Percentiles rank a stretch among this genome's conserved stretches.
phyloP scores from a whole-genome alignment of 176 grass and related monocot species.

The Dendrocalamus sinicus region DNA sequence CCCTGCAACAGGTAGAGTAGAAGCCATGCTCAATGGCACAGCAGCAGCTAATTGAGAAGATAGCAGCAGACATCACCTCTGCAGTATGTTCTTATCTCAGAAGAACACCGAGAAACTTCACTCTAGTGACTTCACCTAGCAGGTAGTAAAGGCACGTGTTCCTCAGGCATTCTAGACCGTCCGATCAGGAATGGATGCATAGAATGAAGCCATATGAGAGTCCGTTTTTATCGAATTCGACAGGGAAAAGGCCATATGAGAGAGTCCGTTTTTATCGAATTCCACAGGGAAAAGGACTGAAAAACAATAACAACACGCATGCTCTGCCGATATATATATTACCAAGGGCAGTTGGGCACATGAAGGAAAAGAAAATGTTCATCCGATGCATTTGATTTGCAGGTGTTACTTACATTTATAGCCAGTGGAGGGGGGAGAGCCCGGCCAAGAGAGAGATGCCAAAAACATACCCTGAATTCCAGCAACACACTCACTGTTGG shows the following conservation, averaged over 20 bases:
- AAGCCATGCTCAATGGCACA: background rate
- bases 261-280: background rate
- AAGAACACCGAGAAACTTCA: slow-evolving; percentile 7
- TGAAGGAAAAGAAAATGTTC: background rate
- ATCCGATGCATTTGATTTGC: slow-evolving; percentile 6
- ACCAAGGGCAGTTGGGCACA: background rate
- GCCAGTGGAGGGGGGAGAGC: background rate
- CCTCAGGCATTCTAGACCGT: background rate
- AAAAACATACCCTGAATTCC: slow-evolving; percentile 47
- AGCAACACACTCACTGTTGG: slow-evolving; percentile 25
- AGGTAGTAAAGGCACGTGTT: background rate
- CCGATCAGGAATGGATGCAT: background rate
- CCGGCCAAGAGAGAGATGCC: slow-evolving; percentile 47
- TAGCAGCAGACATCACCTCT: background rate
- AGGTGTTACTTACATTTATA: background rate
- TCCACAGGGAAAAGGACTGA: background rate
- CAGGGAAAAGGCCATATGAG: too few relatives aligned
- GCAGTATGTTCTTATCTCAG: background rate
- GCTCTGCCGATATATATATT: too few relatives aligned
- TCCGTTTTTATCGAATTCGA: background rate
- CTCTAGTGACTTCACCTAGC: background rate
- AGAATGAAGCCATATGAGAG: background rate
- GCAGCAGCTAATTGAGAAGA: background rate
- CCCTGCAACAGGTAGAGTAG: background rate
- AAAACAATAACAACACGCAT: background rate